Base-by-base conservation (phyloP, 2,329 filamentous ascomycete species). In the Xylariaceae sp. region DNA sequence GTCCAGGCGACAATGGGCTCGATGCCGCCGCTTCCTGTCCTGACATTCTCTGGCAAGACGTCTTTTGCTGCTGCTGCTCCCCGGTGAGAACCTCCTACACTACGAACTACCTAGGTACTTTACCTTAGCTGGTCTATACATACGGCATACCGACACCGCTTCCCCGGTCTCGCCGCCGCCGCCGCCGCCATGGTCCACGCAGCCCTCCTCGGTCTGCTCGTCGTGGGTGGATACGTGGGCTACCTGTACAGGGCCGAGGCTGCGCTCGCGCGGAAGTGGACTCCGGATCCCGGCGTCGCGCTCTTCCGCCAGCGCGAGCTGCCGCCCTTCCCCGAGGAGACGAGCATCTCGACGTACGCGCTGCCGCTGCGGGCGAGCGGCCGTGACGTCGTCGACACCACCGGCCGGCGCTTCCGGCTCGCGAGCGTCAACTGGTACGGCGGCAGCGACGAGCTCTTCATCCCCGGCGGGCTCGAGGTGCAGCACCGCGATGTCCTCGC, bases 381-480 rank as follows among this genome's bases (percentile, higher is more conserved):
- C 5, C 68, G 78, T 27, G 52, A 80, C 42, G 66, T 83, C 18
- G 65, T 82, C 33, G 78, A 83, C 56, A 57, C 64, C 7, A 49
- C 60, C 2, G 72, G 69, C 24, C 63, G 66, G 19, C 68, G 75
- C 19, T 75, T 77, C 56, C 79, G 77, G 59, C 63, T 84, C 6
- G 60, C 72, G 13, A 77, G 73, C 14, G 64, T 82, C 49, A 83
- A 83, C 58, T 83, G 79, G 79, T 83, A 83, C 51, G 79, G 80
- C 21, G 78, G 72, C 3, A 80, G 75, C 50, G 79, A 83, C 48
- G 70, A 80, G 58, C 63, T 75, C 35, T 81, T 78, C 46, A 68
- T 83, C 9, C 67, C 75, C 0, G 74, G 76, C 22, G 79, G 78
- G 0, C 63, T 83, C 24, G 76, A 83, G 42, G 59, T 77, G 15